Evolutionary conservation across 805 yeast species (phyloP).

Genomic region (Ogataea chonburiensis): DNA sequence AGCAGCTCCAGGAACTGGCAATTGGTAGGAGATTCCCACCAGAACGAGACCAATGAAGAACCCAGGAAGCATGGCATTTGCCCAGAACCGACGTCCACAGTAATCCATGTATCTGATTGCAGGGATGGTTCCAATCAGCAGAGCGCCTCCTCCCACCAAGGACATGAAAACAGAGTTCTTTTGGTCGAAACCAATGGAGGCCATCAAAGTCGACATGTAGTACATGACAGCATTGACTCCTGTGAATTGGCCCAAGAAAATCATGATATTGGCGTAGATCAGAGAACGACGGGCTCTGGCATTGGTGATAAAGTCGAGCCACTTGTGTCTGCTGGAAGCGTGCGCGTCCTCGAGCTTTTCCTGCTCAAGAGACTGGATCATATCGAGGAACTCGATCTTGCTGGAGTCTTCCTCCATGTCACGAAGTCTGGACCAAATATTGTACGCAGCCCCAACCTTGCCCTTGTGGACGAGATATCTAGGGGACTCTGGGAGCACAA

Average conservation of each 20-base stretch:
- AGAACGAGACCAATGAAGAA: slow-evolving; percentile 60
- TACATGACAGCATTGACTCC: slow-evolving; percentile 69
- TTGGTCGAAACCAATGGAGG: slow-evolving; percentile 50
- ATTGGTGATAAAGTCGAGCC: slow-evolving; percentile 51
- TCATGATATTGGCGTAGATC: slow-evolving; percentile 56
- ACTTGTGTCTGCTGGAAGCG: slow-evolving; percentile 37
- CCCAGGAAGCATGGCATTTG: slow-evolving; percentile 50
- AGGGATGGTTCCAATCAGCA: slow-evolving; percentile 63
- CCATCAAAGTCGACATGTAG: slow-evolving; percentile 59
- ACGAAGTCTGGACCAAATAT: slow-evolving; percentile 56
- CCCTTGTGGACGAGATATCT: slow-evolving; percentile 53
- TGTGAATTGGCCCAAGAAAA: slow-evolving; percentile 61
- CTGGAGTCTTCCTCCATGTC: slow-evolving; percentile 42
- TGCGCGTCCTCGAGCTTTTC: slow-evolving; percentile 36
- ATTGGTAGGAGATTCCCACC: slow-evolving; percentile 56
- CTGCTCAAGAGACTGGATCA: slow-evolving; percentile 50
- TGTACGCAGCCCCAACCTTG: slow-evolving; percentile 51
- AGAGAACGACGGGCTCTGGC: slow-evolving; percentile 64
- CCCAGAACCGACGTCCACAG: slow-evolving; percentile 61
- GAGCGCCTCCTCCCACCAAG: slow-evolving; percentile 65
- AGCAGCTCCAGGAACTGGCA: slow-evolving; percentile 42
- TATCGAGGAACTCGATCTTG: slow-evolving; percentile 55
- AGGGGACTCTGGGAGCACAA: slow-evolving; percentile 61
- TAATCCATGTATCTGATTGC: slow-evolving; percentile 58
- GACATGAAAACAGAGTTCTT: slow-evolving; percentile 63